Base-by-base conservation (phyloP, 2,329 filamentous ascomycete species). In the Diaporthe aspalathi region DNA sequence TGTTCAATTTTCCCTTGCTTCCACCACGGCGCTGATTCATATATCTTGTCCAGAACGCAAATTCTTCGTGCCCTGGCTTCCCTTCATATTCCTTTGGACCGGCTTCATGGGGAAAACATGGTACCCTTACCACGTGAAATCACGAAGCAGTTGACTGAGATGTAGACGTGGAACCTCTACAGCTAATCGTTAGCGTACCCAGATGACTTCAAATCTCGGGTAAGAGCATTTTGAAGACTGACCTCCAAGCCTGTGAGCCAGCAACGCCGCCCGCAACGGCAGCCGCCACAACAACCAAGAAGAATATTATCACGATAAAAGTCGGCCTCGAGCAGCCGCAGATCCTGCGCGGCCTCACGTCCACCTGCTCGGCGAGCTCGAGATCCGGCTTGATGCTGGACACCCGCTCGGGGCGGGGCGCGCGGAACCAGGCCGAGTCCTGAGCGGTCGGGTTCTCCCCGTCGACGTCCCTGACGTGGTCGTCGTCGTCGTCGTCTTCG, bases 291-390 rank as follows among this genome's bases (percentile, higher is more conserved):
- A 72, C 70, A 3, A 72, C 62, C 20, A 67, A 16, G 20, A 72
- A 60, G 45, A 72, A 72, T 24, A 70, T 17, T 1, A 72, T 40
- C 0, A 72, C 29, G 12, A 67, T 66, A 14, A 72, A 70, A 5
- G 68, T 70, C 45, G 70, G 49, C 47, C 52, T 16, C 3, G 70
- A 72, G 38, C 60, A 66, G 20, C 70, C 70, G 38, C 67, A 72
- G 20, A 72, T 53, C 47, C 16, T 53, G 22, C 50, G 29, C 4
- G 27, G 35, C 47, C 63, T 62, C 43, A 29, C 63, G 14, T 52
- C 54, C 17, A 16, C 29, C 29, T 29, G 62, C 27, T 52, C 69
- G 20, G 22, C 62, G 8, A 50, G 45, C 60, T 50, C 60, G n/a
- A 45, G 20, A 6, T 65, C 60, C 16, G 60, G 60, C 16, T 27